Evolutionary conservation across 2,329 filamentous ascomycete species (phyloP).

Genomic region (Fusarium duplospermum): DNA sequence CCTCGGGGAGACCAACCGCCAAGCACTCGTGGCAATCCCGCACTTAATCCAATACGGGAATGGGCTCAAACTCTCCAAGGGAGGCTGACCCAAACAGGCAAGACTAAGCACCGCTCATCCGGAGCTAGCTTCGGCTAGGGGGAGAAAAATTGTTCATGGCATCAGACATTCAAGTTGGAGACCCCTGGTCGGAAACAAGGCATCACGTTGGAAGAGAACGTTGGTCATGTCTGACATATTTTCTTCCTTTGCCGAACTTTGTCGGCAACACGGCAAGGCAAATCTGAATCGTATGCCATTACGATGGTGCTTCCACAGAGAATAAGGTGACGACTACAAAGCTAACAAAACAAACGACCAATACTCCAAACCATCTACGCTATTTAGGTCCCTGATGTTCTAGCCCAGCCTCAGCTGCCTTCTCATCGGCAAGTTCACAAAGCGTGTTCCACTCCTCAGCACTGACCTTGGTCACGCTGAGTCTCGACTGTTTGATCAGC

Average conservation of each 20-base stretch:
- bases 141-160: not conserved
- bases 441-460: conserved; percentile 74
- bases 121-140: not conserved
- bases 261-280: not conserved
- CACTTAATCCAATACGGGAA: not conserved
- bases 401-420: conserved; percentile 53
- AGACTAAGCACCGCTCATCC: not conserved
- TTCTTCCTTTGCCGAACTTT: not conserved
- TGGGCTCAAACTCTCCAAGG: not conserved
- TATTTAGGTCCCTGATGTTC: conserved; percentile 42
- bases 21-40: not conserved
- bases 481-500: conserved; percentile 81
- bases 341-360: not conserved
- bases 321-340: not conserved
- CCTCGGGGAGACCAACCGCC: not conserved
- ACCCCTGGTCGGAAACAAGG: not conserved
- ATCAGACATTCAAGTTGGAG: not conserved
- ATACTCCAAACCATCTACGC: not conserved
- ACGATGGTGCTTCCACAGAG: not conserved
- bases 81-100: not conserved
- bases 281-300: not conserved
- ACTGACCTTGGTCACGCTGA: conserved; percentile 82
- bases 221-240: not conserved
- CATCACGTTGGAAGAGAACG: not conserved
- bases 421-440: conserved; percentile 61